phyloP scores from a whole-genome alignment of 2,329 filamentous ascomycete species.

The Drechslerella stenobrocha region DNA sequence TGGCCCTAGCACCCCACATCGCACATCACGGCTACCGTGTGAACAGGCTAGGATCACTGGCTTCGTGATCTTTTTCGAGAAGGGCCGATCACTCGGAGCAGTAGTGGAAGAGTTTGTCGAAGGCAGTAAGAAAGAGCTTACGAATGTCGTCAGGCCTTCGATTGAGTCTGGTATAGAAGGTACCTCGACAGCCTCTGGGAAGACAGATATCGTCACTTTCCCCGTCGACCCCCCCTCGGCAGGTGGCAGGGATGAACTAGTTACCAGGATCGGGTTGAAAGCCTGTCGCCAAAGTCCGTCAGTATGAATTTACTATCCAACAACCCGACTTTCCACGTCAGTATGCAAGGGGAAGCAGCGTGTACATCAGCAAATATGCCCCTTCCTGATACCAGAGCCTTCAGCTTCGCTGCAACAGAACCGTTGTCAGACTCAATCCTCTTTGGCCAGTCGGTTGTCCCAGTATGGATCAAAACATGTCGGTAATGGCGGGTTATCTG shows the following conservation, averaged over 20 bases:
- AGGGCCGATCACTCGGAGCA: background rate
- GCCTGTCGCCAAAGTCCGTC: slow-evolving; percentile 27
- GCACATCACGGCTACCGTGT: slow-evolving; percentile 76
- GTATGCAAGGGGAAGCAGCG: background rate
- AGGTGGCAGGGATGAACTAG: slow-evolving; percentile 48
- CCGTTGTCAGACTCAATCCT: slow-evolving; percentile 18
- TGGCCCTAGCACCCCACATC: slow-evolving; percentile 81
- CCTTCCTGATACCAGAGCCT: slow-evolving; percentile 20
- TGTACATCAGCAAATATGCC: slow-evolving; percentile 31
- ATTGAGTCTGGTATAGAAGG: slow-evolving; percentile 18
- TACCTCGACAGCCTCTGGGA: slow-evolving; percentile 48
- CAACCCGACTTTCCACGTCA: background rate
- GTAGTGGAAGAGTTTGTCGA: slow-evolving; percentile 7
- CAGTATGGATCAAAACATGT: slow-evolving; percentile 38
- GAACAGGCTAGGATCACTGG: slow-evolving; percentile 79
- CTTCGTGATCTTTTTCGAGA: slow-evolving; percentile 32
- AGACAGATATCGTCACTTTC: slow-evolving; percentile 43
- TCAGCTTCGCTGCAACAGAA: slow-evolving; percentile 17
- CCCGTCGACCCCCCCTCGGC: background rate
- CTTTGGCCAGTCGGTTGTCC: slow-evolving; percentile 34
- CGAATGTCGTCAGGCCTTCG: slow-evolving; percentile 18
- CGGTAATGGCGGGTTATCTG: slow-evolving; percentile 43
- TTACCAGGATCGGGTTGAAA: slow-evolving; percentile 49
- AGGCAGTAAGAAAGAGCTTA: slow-evolving; percentile 35
- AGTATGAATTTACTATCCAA: background rate